These are phyloP conservation scores for Cucurbita pepo DNA, from an alignment of 306 rosid genomes.

Conservation along the genomic window DNA sequence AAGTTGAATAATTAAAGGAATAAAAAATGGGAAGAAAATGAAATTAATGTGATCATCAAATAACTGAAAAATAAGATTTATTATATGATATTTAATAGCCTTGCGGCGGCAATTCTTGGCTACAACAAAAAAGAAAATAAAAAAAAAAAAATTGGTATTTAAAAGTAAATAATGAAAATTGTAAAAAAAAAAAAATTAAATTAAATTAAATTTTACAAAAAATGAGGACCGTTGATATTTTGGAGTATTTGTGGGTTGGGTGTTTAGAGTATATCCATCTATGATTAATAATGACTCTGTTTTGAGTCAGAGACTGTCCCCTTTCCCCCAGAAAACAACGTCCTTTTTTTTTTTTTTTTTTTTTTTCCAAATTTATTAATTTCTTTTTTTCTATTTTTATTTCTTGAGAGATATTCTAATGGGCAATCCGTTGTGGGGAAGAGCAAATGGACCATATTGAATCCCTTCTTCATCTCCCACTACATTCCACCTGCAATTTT, in stretches of 20 bases:
- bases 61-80: not conserved
- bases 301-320: conserved; percentile 1
- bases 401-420: conserved; percentile 39
- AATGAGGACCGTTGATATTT: not conserved
- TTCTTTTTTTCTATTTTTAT: not conserved
- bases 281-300: not conserved
- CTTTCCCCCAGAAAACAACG: not conserved
- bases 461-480: conserved; percentile 64
- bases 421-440: conserved; percentile 91
- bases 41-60: no score
- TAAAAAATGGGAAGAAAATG: no score
- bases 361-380: not conserved
- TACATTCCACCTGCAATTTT: conserved; percentile 52
- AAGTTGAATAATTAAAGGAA: no score
- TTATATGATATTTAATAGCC: not conserved
- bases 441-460: conserved; percentile 95
- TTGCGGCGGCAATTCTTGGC: not conserved
- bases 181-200: not conserved
- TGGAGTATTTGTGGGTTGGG: not conserved
- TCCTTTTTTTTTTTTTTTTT: not conserved
- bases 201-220: not conserved
- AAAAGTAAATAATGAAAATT: not conserved
- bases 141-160: not conserved
- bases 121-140: not conserved
- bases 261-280: not conserved